A percentile compares a stretch with the other conserved stretches of the same genome.
Evolutionary conservation across 257 asterid species (phyloP).

Genomic region (Solanum piurae): DNA sequence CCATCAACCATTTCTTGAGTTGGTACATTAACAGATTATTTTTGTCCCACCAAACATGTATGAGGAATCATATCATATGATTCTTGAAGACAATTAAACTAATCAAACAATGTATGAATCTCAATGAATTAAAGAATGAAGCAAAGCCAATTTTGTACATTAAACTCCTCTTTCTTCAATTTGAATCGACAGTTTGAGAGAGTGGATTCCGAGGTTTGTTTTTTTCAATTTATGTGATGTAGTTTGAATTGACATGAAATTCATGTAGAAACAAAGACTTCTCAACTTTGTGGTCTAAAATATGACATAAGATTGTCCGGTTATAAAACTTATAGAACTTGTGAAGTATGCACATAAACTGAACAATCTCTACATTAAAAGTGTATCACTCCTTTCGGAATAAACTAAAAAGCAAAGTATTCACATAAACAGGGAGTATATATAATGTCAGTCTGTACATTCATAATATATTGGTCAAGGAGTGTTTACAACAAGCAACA

Average conservation of each 20-base stretch:
- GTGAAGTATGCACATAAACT: no score
- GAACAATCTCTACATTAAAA: neutral
- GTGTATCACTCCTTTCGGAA: neutral
- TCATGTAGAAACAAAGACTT: neutral
- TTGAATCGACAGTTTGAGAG: neutral
- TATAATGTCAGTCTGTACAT: neutral
- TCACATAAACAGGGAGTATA: neutral
- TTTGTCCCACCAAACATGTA: neutral
- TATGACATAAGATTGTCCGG: neutral
- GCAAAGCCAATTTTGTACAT: neutral
- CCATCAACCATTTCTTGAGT: neutral
- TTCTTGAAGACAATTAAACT: neutral
- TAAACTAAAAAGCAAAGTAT: neutral
- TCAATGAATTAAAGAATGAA: conserved; percentile 5
- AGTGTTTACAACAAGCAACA: neutral
- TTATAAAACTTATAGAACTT: neutral
- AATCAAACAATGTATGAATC: neutral
- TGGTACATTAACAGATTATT: neutral
- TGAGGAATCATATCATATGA: neutral
- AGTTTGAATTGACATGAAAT: neutral
- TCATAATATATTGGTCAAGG: neutral
- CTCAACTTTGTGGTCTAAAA: neutral
- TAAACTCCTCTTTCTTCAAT: neutral
- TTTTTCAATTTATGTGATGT: neutral
- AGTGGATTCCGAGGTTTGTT: neutral